Base-by-base conservation (phyloP, 306 rosid genomes). In the Oxytropis ochrocephala region DNA sequence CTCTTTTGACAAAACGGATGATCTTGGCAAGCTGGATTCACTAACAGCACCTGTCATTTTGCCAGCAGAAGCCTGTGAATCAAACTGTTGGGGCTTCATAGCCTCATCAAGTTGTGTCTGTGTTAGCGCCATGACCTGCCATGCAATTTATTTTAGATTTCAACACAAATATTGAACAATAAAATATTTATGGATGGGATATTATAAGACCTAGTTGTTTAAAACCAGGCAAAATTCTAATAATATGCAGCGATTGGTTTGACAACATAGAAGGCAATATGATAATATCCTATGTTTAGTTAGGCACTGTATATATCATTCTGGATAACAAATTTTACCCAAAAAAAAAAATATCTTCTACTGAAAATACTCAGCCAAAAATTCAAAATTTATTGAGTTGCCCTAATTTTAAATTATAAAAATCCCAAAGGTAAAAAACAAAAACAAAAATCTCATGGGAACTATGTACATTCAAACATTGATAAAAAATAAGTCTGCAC, bases 31-130 rank as follows among this genome's bases (percentile, higher is more conserved):
- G 73, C 80, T 84, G 73, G 96, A 75, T 58, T 89, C 87, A 49
- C 76, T 73, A 64, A 73, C 88, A 66, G 84, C 75, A 64, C 72
- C 73, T 30, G 77, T 67, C 70, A 83, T 82, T 76, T 84, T 79
- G 65, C 83, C 88, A 66, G 72, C 86, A 70, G 98, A 74, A 21
- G 79, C 79, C 78, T 72, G 86, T 66, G 96, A 85, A 76, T 84
- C 92, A 82, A 90, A 90, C 76, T 85, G 89, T 43, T 83, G 89
- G 66, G 94, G 94, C 62, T 79, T 94, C 98, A 94, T 94, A 57
- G 97, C 96, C 75, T 94, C 97, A 56, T 94, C 97, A 72, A 90
- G 96, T 80, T 94, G 98, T 29, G 86, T 94, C 78, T 86, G 98
- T 18, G 96, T 90, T 73, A 94, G 83, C 44, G 90, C 72, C 89